A percentile compares a stretch with the other conserved stretches of the same genome.
Evolutionary conservation across 306 rosid genomes (phyloP).

Genomic region (Dryas drummondii): DNA sequence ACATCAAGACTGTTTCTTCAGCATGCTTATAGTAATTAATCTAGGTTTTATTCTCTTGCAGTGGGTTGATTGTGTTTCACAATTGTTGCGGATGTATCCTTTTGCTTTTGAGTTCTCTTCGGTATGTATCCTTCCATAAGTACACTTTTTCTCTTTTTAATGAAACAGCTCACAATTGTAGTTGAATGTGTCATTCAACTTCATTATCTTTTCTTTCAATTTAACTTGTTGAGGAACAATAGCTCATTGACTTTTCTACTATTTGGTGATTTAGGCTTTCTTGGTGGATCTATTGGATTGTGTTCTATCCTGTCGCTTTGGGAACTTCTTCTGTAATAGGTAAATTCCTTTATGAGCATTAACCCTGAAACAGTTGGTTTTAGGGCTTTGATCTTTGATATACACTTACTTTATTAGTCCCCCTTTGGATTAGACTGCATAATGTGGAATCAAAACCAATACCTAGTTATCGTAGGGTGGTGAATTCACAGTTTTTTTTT

Average conservation of each 20-base stretch:
- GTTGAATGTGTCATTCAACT: background rate
- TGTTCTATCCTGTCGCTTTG: slow-evolving; percentile 89
- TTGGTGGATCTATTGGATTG: slow-evolving; percentile 88
- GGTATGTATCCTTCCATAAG: slow-evolving; percentile 44
- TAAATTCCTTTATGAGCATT: slow-evolving; percentile 32
- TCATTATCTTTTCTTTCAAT: background rate
- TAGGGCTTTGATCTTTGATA: slow-evolving; percentile 18
- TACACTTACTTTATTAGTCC: slow-evolving; percentile 23
- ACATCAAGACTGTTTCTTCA: background rate
- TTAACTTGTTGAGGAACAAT: background rate
- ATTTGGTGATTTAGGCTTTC: slow-evolving; percentile 60
- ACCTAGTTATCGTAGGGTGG: background rate
- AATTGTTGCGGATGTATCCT: slow-evolving; percentile 92
- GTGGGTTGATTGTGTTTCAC: slow-evolving; percentile 98
- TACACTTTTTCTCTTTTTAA: slow-evolving; percentile 1
- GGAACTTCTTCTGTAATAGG: slow-evolving; percentile 96
- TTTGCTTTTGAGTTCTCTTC: slow-evolving; percentile 91
- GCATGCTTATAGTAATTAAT: background rate
- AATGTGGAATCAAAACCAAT: slow-evolving; percentile 1
- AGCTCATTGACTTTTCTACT: slow-evolving; percentile 11
- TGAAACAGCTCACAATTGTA: background rate
- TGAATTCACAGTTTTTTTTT: background rate
- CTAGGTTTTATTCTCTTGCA: slow-evolving; percentile 41
- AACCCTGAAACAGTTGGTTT: slow-evolving; percentile 18
- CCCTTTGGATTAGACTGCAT: slow-evolving; percentile 4